A percentile compares a stretch with the other conserved stretches of the same genome.
phyloP scores from a whole-genome alignment of 2,329 filamentous ascomycete species.

The Capronia epimyces region DNA sequence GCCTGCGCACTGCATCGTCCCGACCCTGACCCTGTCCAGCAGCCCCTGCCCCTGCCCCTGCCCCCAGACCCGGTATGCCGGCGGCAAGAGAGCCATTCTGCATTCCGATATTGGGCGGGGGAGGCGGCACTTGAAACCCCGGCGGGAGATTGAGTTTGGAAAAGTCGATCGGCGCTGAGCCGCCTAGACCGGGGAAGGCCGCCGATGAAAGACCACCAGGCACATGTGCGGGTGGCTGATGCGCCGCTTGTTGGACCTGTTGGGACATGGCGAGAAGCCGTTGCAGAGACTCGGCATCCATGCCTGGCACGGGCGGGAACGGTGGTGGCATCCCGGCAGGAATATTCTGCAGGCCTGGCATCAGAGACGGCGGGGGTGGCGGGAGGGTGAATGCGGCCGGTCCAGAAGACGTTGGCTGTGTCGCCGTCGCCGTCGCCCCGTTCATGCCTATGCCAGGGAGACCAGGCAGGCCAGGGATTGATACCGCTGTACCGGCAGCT shows the following conservation, averaged over 20 bases:
- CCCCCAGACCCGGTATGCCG: conserved; percentile 36
- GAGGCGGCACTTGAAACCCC: conserved; percentile 46
- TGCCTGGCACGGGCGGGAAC: conserved; percentile 49
- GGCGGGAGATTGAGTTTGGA: conserved; percentile 32
- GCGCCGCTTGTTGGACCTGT: conserved; percentile 35
- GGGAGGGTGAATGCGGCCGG: conserved; percentile 13
- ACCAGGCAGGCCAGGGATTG: conserved; percentile 23
- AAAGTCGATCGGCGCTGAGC: conserved; percentile 31
- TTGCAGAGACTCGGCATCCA: conserved; percentile 40
- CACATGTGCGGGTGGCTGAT: conserved; percentile 34
- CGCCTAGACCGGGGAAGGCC: background rate
- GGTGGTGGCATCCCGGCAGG: conserved; percentile 13
- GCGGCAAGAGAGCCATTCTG: conserved; percentile 7
- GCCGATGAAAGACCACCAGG: conserved; percentile 3
- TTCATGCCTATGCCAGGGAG: conserved; percentile 11
- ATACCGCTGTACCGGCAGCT: conserved; percentile 25
- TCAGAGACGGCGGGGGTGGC: conserved; percentile 11
- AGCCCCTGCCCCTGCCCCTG: conserved; percentile 6
- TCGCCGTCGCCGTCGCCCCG: background rate
- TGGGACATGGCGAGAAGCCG: conserved; percentile 29
- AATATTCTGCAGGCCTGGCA: conserved; percentile 27
- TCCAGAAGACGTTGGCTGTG: conserved; percentile 22
- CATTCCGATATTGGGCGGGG: conserved; percentile 2
- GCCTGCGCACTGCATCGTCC: conserved; percentile 37
- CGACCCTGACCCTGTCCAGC: conserved; percentile 22